Conservation (phyloP, 1,284 basidiomycete species). For the Pterulicium gracile region DNA sequence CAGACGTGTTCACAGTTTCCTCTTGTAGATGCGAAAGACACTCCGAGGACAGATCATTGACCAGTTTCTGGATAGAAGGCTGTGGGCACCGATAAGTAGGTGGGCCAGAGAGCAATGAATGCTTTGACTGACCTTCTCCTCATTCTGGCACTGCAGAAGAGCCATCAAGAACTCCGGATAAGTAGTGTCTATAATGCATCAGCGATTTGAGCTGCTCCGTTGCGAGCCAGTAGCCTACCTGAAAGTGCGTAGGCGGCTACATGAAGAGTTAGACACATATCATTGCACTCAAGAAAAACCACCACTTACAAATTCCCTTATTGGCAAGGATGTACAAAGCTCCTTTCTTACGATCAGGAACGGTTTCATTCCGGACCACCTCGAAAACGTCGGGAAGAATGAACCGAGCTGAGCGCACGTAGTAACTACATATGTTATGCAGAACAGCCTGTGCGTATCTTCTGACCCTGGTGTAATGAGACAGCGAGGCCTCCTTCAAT, state of each 20-base stretch:
- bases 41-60: constrained; percentile 65
- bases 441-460: constrained; percentile 30
- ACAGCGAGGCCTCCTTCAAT: constrained; percentile 77
- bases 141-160: constrained; percentile 80
- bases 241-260: constrained; percentile 51
- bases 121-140: constrained; percentile 64
- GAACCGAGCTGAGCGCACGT: constrained; percentile 72
- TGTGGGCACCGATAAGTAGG: constrained; percentile 19
- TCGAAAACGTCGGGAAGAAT: constrained; percentile 66
- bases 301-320: constrained; percentile 52
- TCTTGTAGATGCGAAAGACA: constrained; percentile 47
- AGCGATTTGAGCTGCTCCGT: constrained; percentile 6
- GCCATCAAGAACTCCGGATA: constrained; percentile 59
- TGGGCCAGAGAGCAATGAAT: constrained; percentile 5
- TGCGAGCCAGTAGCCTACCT: constrained; percentile 27
- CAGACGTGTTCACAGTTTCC: constrained; percentile 50
- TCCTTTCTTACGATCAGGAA: constrained; percentile 93
- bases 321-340: constrained; percentile 83
- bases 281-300: constrained; percentile 2
- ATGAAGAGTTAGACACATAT: constrained; percentile 5
- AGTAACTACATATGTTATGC: constrained; percentile 39
- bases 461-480: constrained; percentile 74
- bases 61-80: constrained; percentile 88
- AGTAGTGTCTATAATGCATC: constrained; percentile 40
- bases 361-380: constrained; percentile 63